A percentile compares a stretch with the other conserved stretches of the same genome.
phyloP scores from a whole-genome alignment of 495 filamentous ascomycete genomes.

The Jackrogersella multiformis region DNA sequence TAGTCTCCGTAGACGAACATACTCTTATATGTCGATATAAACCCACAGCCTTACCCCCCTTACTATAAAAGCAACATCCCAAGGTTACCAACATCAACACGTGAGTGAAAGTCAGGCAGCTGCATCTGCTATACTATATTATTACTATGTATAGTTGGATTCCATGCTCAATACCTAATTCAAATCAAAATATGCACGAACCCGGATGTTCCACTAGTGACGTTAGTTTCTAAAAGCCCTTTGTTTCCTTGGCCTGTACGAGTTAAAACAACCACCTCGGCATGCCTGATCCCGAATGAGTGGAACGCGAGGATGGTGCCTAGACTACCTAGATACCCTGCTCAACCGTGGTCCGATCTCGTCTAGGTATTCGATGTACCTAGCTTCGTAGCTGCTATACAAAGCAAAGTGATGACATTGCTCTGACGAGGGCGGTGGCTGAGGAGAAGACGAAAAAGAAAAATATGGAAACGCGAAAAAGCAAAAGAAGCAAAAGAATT shows the following conservation, averaged over 20 bases:
- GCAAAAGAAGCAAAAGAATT: slow-evolving; percentile 10
- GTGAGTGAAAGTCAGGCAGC: background rate
- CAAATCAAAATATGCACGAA: slow-evolving; percentile 2
- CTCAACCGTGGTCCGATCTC: slow-evolving; percentile 13
- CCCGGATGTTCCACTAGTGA: slow-evolving; percentile 13
- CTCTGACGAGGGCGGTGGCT: background rate
- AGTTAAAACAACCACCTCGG: slow-evolving; percentile 10
- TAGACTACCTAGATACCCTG: slow-evolving; percentile 12
- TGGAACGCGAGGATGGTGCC: slow-evolving; percentile 28
- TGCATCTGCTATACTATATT: too few species aligned
- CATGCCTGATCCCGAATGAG: slow-evolving; percentile 32
- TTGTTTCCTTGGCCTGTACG: slow-evolving; percentile 17
- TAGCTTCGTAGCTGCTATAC: slow-evolving; percentile 6
- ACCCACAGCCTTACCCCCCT: background rate
- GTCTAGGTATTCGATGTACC: background rate
- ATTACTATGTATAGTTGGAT: too few species aligned
- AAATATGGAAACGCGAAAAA: too few species aligned
- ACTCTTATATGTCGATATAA: background rate
- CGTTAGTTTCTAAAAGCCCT: slow-evolving; percentile 1
- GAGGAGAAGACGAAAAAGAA: too few species aligned
- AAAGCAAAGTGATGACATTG: slow-evolving; percentile 13
- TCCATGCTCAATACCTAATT: background rate
- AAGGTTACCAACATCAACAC: background rate
- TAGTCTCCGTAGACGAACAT: background rate
- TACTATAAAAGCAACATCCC: slow-evolving; percentile 3